These are phyloP conservation scores for Tricholoma matsutake DNA, from an alignment of 768 basidiomycete species.

Conservation along the genomic window DNA sequence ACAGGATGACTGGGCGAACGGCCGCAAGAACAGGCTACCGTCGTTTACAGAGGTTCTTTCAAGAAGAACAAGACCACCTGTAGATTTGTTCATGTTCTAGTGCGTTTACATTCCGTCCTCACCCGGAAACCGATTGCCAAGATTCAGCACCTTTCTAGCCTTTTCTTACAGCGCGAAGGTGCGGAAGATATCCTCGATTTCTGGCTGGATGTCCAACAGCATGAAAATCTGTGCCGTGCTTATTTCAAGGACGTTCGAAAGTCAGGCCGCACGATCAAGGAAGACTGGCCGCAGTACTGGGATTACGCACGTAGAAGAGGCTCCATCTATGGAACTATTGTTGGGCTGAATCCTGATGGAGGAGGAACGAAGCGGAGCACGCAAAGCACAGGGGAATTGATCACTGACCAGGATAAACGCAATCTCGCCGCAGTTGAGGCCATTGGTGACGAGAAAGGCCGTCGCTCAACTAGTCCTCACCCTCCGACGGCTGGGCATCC, in stretches of 20 bases:
- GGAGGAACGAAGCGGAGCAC: conserved; percentile 73
- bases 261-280: conserved; percentile 87
- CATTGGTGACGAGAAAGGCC: conserved; percentile 43
- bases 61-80: conserved; percentile 86
- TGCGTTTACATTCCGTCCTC: conserved; percentile 42
- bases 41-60: conserved; percentile 90
- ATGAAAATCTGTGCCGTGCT: conserved; percentile 96
- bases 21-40: conserved; percentile 75
- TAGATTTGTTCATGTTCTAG: conserved; percentile 99
- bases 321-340: conserved; percentile 89
- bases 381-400: conserved; percentile 69
- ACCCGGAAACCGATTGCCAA: neutral
- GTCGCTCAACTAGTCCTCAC: conserved; percentile 58
- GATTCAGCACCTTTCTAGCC: conserved; percentile 41
- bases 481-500: conserved; percentile 43
- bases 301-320: conserved; percentile 89
- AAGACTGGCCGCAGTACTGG: conserved; percentile 99
- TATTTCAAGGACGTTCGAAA: conserved; percentile 99
- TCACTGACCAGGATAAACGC: conserved; percentile 69
- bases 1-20: conserved; percentile 74
- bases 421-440: conserved; percentile 48
- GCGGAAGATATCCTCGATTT: conserved; percentile 97
- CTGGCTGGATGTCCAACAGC: conserved; percentile 99
- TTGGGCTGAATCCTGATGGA: conserved; percentile 64
- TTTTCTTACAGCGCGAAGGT: conserved; percentile 94